A percentile compares a stretch with the other conserved stretches of the same genome.
Conservation (phyloP, 495 filamentous ascomycete genomes). For the Neurospora intermedia region DNA sequence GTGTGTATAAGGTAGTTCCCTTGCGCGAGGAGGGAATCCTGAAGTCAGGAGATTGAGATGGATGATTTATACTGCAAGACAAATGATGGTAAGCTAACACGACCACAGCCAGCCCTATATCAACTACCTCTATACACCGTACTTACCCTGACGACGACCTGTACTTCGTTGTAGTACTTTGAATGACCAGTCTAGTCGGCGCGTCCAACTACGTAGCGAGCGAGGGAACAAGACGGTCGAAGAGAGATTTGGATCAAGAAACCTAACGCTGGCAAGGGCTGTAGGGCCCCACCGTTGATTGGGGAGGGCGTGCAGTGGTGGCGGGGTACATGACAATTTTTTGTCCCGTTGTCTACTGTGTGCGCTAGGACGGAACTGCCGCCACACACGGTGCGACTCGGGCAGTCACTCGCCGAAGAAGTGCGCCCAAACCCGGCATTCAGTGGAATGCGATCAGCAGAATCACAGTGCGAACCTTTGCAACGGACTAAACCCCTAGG, state of each 20-base stretch:
- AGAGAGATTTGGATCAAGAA: neutral
- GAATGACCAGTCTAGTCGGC: neutral
- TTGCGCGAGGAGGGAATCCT: neutral
- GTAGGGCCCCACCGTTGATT: slow-evolving; percentile 16
- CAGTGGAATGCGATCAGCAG: neutral
- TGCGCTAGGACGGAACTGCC: no score
- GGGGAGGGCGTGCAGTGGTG: neutral
- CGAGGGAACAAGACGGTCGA: neutral
- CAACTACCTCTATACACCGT: neutral
- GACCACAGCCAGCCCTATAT: neutral
- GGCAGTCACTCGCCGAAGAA: neutral
- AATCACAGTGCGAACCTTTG: neutral
- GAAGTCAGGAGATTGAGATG: neutral
- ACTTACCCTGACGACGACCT: neutral
- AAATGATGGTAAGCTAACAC: neutral
- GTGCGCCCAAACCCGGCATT: neutral
- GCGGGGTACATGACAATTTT: slow-evolving; percentile 18
- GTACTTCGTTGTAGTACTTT: neutral
- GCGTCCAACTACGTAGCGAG: neutral
- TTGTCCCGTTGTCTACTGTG: neutral
- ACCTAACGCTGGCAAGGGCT: slow-evolving; percentile 2
- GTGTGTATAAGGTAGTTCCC: neutral
- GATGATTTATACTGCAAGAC: neutral
- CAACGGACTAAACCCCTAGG: neutral
- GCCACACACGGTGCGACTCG: neutral